These are phyloP conservation scores for Hyaloscypha hepaticicola DNA, from an alignment of 495 filamentous ascomycete species.

Conservation along the genomic window DNA sequence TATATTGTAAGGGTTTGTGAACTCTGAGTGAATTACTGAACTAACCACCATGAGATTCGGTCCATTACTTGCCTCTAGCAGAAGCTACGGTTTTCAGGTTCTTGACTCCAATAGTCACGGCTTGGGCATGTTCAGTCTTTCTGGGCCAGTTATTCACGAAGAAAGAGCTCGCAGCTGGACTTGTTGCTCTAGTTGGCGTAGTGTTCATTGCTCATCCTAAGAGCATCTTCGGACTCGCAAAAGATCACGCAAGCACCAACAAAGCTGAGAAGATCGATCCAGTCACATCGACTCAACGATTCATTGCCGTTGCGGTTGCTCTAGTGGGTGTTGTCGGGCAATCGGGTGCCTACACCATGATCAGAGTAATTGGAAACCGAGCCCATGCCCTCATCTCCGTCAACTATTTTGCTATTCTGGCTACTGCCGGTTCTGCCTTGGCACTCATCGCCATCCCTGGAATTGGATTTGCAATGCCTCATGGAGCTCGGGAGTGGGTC, in stretches of 20 bases:
- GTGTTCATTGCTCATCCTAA: slow-evolving; percentile 73
- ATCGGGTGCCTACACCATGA: slow-evolving; percentile 68
- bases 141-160: slow-evolving; percentile 64
- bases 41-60: slow-evolving; percentile 52
- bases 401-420: slow-evolving; percentile 71
- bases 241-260: slow-evolving; percentile 29
- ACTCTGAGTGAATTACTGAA: background rate
- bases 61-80: slow-evolving; percentile 73
- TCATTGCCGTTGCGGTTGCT: slow-evolving; percentile 63
- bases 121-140: slow-evolving; percentile 68
- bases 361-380: slow-evolving; percentile 73
- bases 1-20: slow-evolving; percentile 56
- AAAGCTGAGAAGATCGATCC: slow-evolving; percentile 9
- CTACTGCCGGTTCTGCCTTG: slow-evolving; percentile 52
- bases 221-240: slow-evolving; percentile 45
- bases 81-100: slow-evolving; percentile 84
- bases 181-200: slow-evolving; percentile 71
- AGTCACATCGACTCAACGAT: slow-evolving; percentile 57
- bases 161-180: slow-evolving; percentile 64
- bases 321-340: slow-evolving; percentile 71
- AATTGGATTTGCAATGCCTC: slow-evolving; percentile 61
- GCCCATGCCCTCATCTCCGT: slow-evolving; percentile 78
- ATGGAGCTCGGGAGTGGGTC: slow-evolving; percentile 59
- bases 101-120: slow-evolving; percentile 70
- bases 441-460: slow-evolving; percentile 35